A percentile compares a stretch with the other conserved stretches of the same genome.
Evolutionary conservation across 225 moss, liverwort and hornwort species (phyloP).

Genomic region (Lunularia cruciata): DNA sequence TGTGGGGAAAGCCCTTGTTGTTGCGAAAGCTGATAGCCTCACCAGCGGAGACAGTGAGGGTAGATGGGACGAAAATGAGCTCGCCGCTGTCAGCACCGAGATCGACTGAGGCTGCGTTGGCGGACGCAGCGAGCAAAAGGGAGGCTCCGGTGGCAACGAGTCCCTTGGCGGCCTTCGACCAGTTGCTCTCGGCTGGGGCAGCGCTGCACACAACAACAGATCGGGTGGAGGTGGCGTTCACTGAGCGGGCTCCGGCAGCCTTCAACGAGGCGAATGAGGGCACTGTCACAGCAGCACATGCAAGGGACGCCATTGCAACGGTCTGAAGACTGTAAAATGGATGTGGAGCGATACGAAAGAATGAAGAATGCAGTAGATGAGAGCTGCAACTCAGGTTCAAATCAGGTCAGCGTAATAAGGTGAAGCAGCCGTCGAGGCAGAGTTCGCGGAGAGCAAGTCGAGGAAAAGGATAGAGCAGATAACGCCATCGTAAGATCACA

Average conservation of each 20-base stretch:
- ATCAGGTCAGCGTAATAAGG: too few relatives aligned
- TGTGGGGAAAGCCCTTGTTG: constrained; percentile 89
- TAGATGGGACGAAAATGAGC: constrained; percentile 43
- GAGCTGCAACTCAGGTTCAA: too few relatives aligned
- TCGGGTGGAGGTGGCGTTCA: constrained; percentile 16
- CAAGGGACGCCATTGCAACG: constrained; percentile 68
- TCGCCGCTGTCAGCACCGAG: constrained; percentile 63
- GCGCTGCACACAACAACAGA: constrained; percentile 59
- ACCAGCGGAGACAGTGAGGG: constrained; percentile 25
- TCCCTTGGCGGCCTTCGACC: constrained; percentile 59
- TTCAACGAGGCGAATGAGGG: constrained; percentile 56
- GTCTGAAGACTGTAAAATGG: too few relatives aligned
- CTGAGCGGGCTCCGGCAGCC: constrained; percentile 31
- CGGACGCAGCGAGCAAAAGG: constrained; percentile 58
- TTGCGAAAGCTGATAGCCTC: constrained; percentile 64
- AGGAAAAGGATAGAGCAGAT: too few relatives aligned
- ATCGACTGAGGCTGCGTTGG: constrained; percentile 59
- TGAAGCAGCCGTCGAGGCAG: too few relatives aligned
- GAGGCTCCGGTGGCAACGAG: constrained; percentile 64
- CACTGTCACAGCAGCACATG: constrained; percentile 39
- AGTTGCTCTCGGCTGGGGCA: constrained; percentile 45
- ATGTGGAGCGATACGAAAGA: too few relatives aligned
- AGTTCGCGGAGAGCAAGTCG: too few relatives aligned
- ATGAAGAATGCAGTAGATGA: too few relatives aligned
- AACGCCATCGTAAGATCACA: too few relatives aligned